Conservation (phyloP, 768 basidiomycete genomes). For the Albatrellus ellisii region DNA sequence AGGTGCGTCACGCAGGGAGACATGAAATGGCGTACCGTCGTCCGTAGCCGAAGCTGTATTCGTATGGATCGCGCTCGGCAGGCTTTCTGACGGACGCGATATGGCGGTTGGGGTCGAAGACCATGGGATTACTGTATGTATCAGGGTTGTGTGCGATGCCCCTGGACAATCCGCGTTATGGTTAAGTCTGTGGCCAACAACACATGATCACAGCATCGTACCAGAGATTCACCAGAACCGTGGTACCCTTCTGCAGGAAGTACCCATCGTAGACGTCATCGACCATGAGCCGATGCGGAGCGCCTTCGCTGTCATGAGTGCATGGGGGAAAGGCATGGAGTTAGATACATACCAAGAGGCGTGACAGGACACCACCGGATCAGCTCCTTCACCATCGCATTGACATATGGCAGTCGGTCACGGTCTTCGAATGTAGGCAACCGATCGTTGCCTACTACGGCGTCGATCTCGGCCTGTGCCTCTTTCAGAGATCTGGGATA, state of each 20-base stretch:
- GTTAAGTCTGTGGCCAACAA: background rate
- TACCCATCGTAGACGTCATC: conserved; percentile 27
- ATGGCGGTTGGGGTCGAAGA: conserved; percentile 20
- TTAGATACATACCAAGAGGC: conserved; percentile 8
- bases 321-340: too few species aligned
- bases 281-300: conserved; percentile 22
- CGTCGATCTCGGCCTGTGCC: conserved; percentile 17
- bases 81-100: conserved; percentile 9
- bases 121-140: conserved; percentile 17
- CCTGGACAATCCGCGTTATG: conserved; percentile 10
- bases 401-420: conserved; percentile 13
- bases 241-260: conserved; percentile 26
- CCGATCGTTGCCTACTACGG: conserved; percentile 13
- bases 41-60: conserved; percentile 17
- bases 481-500: conserved; percentile 14
- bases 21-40: conserved; percentile 17
- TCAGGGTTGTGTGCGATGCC: conserved; percentile 19
- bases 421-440: conserved; percentile 13
- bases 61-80: conserved; percentile 14
- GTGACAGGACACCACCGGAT: conserved; percentile 16
- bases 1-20: background rate
- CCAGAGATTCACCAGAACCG: conserved; percentile 24
- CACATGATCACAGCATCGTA: conserved; percentile 5
- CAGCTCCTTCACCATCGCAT: conserved; percentile 13
- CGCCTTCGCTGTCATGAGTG: conserved; percentile 10